Evolutionary conservation across 2,329 filamentous ascomycete genomes (phyloP).

Genomic region (Apiospora phragmitis): DNA sequence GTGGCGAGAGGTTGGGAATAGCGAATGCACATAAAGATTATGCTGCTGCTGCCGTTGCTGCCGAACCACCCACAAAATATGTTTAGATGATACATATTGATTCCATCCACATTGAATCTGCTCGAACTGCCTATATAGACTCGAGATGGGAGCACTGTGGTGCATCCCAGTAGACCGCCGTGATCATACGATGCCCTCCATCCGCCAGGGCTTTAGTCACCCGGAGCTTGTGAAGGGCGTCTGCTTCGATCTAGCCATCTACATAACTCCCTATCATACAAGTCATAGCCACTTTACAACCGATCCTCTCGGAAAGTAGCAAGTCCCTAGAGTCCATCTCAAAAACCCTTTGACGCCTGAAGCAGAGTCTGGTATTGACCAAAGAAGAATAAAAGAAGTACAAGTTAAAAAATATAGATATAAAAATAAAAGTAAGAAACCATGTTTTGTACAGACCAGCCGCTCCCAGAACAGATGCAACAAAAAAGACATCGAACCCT

Average conservation of each 20-base stretch:
- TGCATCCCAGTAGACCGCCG: background rate
- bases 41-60: background rate
- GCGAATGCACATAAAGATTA: background rate
- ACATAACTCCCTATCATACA: background rate
- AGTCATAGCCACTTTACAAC: background rate
- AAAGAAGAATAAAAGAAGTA: background rate
- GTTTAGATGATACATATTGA: background rate
- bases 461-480: constrained; percentile 1
- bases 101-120: background rate
- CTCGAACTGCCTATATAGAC: background rate
- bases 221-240: background rate
- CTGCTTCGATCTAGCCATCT: background rate
- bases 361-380: background rate
- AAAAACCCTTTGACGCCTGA: background rate
- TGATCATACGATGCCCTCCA: background rate
- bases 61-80: background rate
- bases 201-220: background rate
- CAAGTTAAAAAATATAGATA: background rate
- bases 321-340: background rate
- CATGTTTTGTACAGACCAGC: constrained; percentile 6
- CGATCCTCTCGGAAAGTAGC: background rate
- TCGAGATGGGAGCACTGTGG: background rate
- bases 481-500: background rate
- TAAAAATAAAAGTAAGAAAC: background rate
- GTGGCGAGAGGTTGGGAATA: background rate